Evolutionary conservation across 148 eudicot genomes (phyloP), one percentile per base, ranked within the genome.

Genomic region (Oxyria digyna): DNA sequence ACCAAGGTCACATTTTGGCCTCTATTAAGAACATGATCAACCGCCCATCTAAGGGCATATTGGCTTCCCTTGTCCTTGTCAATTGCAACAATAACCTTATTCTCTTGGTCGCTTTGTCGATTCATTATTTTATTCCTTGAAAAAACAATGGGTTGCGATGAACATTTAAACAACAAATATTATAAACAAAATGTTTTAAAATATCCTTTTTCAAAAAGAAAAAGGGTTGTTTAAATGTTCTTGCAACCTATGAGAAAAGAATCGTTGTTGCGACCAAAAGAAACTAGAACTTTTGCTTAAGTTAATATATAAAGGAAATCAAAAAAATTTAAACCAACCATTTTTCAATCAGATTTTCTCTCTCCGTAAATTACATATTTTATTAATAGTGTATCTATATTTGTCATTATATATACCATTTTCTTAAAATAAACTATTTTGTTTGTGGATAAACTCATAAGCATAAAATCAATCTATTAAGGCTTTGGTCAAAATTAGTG

Each of bases 21-120:
- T 48, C 68, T 83, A 48, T 0, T 46, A 64, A 87, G 73, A 41
- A 87, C 69, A 76, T 81, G 73, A 46, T 90, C 94, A 38, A 79
- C 79, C 1, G 94, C 80, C 97, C 97, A 90, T 87, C 80, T 85
- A 15, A 90, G 67, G 63, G 97, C 94, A 64, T 20, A 59, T 77
- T 87, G 94, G 80, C 94, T 87, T 27, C 78, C 77, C 72, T 81
- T 84, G 59, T 87, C 89, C 59, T 70, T 82, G 69, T 90, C 97
- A 42, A 90, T 77, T n/a, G 94, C 94, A 35, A 90, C 87, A 0
- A 80, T 86, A 17, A 90, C 71, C 72, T 50, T 68, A 6, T 48
- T 48, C 21, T 48, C 54, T 48, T 48, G 21, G 8, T 48, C 54
- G 8, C 23, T 18, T n/a, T 48, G 52, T 48, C 18, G 52, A 48